Conservation (phyloP, 1,284 basidiomycete genomes). For the Acaromyces ingoldii region DNA sequence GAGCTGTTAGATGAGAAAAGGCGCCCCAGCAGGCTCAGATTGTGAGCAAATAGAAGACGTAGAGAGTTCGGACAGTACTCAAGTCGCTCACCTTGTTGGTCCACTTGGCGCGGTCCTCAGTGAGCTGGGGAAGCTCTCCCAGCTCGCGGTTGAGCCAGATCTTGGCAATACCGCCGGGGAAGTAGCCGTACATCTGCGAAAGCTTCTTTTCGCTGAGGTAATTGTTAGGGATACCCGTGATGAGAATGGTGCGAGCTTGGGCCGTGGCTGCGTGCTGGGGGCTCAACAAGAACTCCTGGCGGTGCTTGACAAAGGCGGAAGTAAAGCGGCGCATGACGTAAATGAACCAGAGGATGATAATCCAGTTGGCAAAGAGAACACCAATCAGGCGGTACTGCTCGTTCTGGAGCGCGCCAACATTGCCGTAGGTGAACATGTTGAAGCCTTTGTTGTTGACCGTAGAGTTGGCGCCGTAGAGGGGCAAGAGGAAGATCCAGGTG, state of each 20-base stretch:
- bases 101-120: constrained; percentile 70
- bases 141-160: constrained; percentile 85
- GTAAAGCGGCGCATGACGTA: constrained; percentile 77
- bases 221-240: constrained; percentile 80
- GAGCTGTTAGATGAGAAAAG: too few species aligned
- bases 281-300: constrained; percentile 78
- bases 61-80: too few species aligned
- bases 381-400: constrained; percentile 41
- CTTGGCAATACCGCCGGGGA: constrained; percentile 77
- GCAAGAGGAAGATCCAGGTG: constrained; percentile 58
- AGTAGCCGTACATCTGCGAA: constrained; percentile 63
- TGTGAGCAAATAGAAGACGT: too few species aligned
- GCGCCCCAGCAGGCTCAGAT: too few species aligned
- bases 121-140: constrained; percentile 75
- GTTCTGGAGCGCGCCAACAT: constrained; percentile 50
- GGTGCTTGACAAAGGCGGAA: constrained; percentile 70
- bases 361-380: constrained; percentile 38
- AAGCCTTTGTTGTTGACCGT: constrained; percentile 59
- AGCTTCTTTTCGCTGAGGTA: constrained; percentile 67
- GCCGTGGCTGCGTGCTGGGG: constrained; percentile 66
- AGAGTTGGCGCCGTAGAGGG: constrained; percentile 56
- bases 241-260: constrained; percentile 79
- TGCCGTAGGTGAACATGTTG: constrained; percentile 74
- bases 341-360: constrained; percentile 64
- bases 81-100: too few species aligned